These are phyloP conservation scores for Paxillus rubicundulus DNA, from an alignment of 768 basidiomycete species.

Conservation along the genomic window DNA sequence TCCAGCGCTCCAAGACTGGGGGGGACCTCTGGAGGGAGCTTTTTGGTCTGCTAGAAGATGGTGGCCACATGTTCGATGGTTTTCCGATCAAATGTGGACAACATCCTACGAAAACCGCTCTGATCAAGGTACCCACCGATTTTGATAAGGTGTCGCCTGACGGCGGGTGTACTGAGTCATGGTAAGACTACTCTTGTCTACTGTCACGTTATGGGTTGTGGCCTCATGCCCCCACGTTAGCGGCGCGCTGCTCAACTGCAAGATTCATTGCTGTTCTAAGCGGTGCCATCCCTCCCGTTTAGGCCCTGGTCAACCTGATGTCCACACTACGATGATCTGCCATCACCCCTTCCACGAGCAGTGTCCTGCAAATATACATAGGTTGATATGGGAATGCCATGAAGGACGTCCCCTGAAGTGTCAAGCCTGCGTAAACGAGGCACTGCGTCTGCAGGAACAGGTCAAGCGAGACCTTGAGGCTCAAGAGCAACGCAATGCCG, in stretches of 20 bases:
- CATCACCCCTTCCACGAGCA: slow-evolving; percentile 30
- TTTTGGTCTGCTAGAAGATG: slow-evolving; percentile 41
- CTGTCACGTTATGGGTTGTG: not conserved
- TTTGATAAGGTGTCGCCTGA: slow-evolving; percentile 56
- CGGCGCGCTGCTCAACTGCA: slow-evolving; percentile 47
- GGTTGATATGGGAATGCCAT: slow-evolving; percentile 42
- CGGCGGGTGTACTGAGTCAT: slow-evolving; percentile 59
- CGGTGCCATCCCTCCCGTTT: slow-evolving; percentile 57
- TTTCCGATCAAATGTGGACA: slow-evolving; percentile 58
- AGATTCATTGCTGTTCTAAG: slow-evolving; percentile 51
- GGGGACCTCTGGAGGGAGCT: slow-evolving; percentile 50
- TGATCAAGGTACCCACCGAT: slow-evolving; percentile 42
- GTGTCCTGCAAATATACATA: slow-evolving; percentile 47
- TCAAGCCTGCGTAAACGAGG: slow-evolving; percentile 45
- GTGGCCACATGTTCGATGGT: slow-evolving; percentile 53
- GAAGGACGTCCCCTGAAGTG: slow-evolving; percentile 39
- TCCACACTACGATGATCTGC: slow-evolving; percentile 40
- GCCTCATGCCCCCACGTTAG: slow-evolving; percentile 30
- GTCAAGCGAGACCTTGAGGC: slow-evolving; percentile 38
- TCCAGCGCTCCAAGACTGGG: slow-evolving; percentile 50
- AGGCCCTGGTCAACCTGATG: slow-evolving; percentile 43
- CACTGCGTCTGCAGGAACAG: slow-evolving; percentile 39
- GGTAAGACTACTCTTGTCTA: slow-evolving; percentile 38
- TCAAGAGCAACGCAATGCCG: slow-evolving; percentile 45
- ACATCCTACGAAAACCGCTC: slow-evolving; percentile 42